Percentiles rank a stretch among this genome's conserved stretches.
These are phyloP conservation scores for Phylloporus sp. DNA, from an alignment of 1,284 basidiomycete genomes.

Conservation along the genomic window DNA sequence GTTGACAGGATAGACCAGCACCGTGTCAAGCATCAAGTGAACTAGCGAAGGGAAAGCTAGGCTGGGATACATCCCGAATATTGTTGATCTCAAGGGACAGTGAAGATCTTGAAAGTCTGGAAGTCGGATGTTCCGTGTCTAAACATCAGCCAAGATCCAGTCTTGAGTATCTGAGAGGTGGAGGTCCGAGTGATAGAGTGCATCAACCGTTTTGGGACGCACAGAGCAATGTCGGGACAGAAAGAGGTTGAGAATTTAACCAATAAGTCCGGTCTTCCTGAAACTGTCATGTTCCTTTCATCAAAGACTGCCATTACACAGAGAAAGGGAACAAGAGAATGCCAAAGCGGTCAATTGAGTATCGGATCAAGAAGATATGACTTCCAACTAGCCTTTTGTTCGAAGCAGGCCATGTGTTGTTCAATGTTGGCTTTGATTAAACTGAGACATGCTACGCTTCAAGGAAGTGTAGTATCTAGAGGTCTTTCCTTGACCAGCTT, in stretches of 20 bases:
- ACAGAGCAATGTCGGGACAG: constrained; percentile 40
- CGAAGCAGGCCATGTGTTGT: constrained; percentile 43
- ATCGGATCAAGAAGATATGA: background rate
- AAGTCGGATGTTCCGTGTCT: constrained; percentile 50
- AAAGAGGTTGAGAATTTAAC: constrained; percentile 44
- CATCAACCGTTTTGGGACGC: constrained; percentile 48
- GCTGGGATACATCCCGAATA: constrained; percentile 46
- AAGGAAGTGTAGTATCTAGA: constrained; percentile 43
- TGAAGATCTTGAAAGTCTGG: constrained; percentile 49
- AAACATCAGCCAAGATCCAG: constrained; percentile 50
- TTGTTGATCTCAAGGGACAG: constrained; percentile 52
- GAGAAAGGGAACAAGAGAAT: constrained; percentile 35
- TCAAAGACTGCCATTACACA: constrained; percentile 56
- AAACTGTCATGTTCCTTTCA: constrained; percentile 54
- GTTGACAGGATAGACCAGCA: constrained; percentile 57
- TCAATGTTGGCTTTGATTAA: constrained; percentile 39
- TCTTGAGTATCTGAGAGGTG: constrained; percentile 39
- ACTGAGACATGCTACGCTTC: constrained; percentile 57
- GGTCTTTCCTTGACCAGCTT: constrained; percentile 25
- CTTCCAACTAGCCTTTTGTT: constrained; percentile 37
- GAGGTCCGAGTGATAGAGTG: constrained; percentile 58
- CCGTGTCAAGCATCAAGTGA: constrained; percentile 57
- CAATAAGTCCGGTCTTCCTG: constrained; percentile 57
- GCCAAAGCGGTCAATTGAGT: constrained; percentile 18
- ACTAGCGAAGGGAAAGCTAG: constrained; percentile 42